A percentile compares a stretch with the other conserved stretches of the same genome.
Evolutionary conservation across 2,329 filamentous ascomycete genomes (phyloP).

Genomic region (Fusarium nelsonii): DNA sequence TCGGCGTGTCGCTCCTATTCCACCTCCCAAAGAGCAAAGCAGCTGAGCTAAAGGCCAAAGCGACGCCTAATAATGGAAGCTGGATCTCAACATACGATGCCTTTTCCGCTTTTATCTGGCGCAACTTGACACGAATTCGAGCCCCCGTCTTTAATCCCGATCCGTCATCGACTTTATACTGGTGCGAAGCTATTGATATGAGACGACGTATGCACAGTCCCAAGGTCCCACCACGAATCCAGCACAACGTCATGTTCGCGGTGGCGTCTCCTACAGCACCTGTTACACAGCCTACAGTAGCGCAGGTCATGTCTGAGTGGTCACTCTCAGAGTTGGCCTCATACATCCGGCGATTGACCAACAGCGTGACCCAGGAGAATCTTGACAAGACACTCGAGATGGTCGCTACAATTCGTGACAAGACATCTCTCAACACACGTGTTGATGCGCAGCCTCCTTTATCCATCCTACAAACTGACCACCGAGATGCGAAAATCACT

Average conservation of each 20-base stretch:
- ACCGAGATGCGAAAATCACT: constrained; percentile 50
- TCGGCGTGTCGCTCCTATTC: constrained; percentile 52
- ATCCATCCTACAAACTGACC: constrained; percentile 53
- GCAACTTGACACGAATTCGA: constrained; percentile 53
- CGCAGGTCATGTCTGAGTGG: constrained; percentile 53
- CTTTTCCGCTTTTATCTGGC: constrained; percentile 59
- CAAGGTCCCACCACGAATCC: constrained; percentile 50
- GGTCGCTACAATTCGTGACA: constrained; percentile 55
- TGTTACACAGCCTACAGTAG: constrained; percentile 48
- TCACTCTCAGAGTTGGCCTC: constrained; percentile 52
- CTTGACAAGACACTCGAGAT: constrained; percentile 48
- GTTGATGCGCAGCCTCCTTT: constrained; percentile 54
- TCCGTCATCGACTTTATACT: constrained; percentile 47
- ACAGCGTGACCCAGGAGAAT: constrained; percentile 51
- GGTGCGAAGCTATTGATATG: constrained; percentile 57
- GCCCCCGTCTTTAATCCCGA: constrained; percentile 52
- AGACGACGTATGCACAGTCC: constrained; percentile 51
- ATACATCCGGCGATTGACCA: constrained; percentile 55
- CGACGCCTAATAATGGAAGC: constrained; percentile 50
- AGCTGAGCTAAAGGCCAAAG: constrained; percentile 54
- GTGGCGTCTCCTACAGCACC: constrained; percentile 46
- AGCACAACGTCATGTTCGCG: constrained; percentile 53
- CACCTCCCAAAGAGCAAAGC: constrained; percentile 60
- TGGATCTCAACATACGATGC: constrained; percentile 63
- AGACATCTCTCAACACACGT: constrained; percentile 51